phyloP scores from a whole-genome alignment of 768 basidiomycete species.

The Suillus variegatus region DNA sequence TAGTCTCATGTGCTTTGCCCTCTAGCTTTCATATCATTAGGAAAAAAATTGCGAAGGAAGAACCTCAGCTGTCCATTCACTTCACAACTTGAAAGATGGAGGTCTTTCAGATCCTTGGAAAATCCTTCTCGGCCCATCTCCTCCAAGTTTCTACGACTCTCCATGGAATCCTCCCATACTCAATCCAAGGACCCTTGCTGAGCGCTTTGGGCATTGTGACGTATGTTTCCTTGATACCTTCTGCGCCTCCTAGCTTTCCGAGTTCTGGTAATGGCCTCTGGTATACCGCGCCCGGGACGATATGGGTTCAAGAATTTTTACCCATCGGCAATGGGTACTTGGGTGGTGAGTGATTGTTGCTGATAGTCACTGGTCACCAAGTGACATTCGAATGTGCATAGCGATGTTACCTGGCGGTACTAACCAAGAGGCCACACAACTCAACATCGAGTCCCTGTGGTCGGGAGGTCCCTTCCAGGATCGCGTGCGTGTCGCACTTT shows the following conservation, averaged over 20 bases:
- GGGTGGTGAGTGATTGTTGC: slow-evolving; percentile 43
- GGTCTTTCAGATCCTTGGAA: slow-evolving; percentile 20
- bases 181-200: slow-evolving; percentile 18
- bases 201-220: slow-evolving; percentile 23
- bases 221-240: slow-evolving; percentile 18
- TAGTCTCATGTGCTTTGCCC: neutral
- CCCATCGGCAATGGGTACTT: slow-evolving; percentile 78
- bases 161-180: slow-evolving; percentile 18
- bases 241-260: slow-evolving; percentile 54
- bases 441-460: slow-evolving; percentile 81
- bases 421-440: slow-evolving; percentile 56
- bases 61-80: neutral
- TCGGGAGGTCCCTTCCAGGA: slow-evolving; percentile 72
- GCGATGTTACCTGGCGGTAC: slow-evolving; percentile 70
- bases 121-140: slow-evolving; percentile 18
- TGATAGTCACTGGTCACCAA: neutral
- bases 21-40: neutral
- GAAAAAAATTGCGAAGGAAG: neutral
- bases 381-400: slow-evolving; percentile 22
- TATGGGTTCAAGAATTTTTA: slow-evolving; percentile 63
- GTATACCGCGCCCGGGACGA: slow-evolving; percentile 54
- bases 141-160: slow-evolving; percentile 16
- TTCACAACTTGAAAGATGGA: slow-evolving; percentile 21
- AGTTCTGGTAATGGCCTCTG: slow-evolving; percentile 74
- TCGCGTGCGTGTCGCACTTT: slow-evolving; percentile 41